Percentiles rank a stretch among this genome's conserved stretches.
These are phyloP conservation scores for Pythium folliculosum DNA, from an alignment of 352 stramenopile species.

Conservation along the genomic window DNA sequence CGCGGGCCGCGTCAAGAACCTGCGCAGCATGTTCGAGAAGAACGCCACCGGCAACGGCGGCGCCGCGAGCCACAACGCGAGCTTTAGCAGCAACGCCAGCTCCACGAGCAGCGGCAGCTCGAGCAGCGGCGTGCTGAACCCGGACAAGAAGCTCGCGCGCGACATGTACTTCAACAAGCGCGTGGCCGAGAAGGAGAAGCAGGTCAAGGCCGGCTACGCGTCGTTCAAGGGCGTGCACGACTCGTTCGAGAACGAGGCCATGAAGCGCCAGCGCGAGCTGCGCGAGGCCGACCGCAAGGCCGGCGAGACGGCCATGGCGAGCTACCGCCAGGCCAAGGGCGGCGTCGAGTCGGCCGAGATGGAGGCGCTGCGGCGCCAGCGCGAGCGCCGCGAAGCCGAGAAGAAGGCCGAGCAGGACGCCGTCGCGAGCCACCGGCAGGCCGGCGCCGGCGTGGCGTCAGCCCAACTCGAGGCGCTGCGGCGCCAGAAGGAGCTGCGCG, in stretches of 20 bases:
- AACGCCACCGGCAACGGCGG: background rate
- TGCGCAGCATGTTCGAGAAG: conserved; percentile 66
- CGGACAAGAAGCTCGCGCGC: conserved; percentile 28
- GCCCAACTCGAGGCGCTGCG: conserved; percentile 30
- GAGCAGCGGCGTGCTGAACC: conserved; percentile 19
- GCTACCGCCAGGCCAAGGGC: conserved; percentile 1
- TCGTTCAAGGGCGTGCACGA: conserved; percentile 26
- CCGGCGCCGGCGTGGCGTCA: conserved; percentile 7
- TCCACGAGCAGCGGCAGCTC: conserved; percentile 14
- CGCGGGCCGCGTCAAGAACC: conserved; percentile 53
- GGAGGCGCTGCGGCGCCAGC: conserved; percentile 34
- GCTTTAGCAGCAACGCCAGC: conserved; percentile 21
- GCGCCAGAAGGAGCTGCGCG: conserved; percentile 38
- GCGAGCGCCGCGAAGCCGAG: conserved; percentile 38
- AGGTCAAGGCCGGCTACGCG: conserved; percentile 19
- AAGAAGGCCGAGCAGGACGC: conserved; percentile 42
- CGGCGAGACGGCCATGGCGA: conserved; percentile 37
- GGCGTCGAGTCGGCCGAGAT: conserved; percentile 29
- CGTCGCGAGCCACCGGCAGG: conserved; percentile 23
- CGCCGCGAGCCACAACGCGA: conserved; percentile 10
- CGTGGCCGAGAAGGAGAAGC: conserved; percentile 23
- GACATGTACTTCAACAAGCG: conserved; percentile 30
- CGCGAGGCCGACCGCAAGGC: conserved; percentile 43
- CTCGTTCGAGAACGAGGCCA: conserved; percentile 28
- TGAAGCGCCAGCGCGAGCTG: conserved; percentile 40